Conservation (phyloP, 306 rosid species). For the Abrus pulchellus region DNA sequence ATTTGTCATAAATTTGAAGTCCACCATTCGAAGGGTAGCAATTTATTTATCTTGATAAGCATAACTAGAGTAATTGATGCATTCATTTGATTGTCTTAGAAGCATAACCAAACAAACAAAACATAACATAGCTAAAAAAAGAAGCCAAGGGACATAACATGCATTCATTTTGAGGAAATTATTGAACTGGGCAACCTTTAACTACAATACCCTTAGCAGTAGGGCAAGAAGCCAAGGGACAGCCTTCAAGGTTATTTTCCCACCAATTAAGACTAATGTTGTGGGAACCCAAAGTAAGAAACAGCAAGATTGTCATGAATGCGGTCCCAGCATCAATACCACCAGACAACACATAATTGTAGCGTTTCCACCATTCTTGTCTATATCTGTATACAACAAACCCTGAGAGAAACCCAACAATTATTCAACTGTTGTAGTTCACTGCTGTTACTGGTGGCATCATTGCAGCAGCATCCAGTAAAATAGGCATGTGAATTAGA, state of each 20-base stretch:
- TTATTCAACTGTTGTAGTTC: constrained; percentile 80
- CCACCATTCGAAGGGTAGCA: too few species aligned
- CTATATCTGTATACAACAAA: constrained; percentile 56
- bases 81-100: too few species aligned
- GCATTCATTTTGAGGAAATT: neutral
- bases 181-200: constrained; percentile 57
- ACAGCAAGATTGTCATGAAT: constrained; percentile 73
- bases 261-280: constrained; percentile 64
- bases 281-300: constrained; percentile 57
- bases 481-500: constrained; percentile 70
- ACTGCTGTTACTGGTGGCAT: constrained; percentile 87
- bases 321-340: constrained; percentile 94
- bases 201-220: constrained; percentile 50
- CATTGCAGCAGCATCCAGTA: constrained; percentile 71
- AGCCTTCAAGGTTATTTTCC: constrained; percentile 72
- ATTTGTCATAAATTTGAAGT: too few species aligned
- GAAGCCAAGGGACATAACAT: too few species aligned
- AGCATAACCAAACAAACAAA: too few species aligned
- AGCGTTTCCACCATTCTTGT: constrained; percentile 70
- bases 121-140: too few species aligned
- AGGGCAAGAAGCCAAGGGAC: constrained; percentile 85
- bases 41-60: too few species aligned
- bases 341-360: constrained; percentile 77
- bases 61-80: too few species aligned
- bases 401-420: constrained; percentile 66